Percentiles rank a stretch among this genome's conserved stretches.
phyloP scores from a whole-genome alignment of 352 stramenopile species.

The Pythium grandisporangium region DNA sequence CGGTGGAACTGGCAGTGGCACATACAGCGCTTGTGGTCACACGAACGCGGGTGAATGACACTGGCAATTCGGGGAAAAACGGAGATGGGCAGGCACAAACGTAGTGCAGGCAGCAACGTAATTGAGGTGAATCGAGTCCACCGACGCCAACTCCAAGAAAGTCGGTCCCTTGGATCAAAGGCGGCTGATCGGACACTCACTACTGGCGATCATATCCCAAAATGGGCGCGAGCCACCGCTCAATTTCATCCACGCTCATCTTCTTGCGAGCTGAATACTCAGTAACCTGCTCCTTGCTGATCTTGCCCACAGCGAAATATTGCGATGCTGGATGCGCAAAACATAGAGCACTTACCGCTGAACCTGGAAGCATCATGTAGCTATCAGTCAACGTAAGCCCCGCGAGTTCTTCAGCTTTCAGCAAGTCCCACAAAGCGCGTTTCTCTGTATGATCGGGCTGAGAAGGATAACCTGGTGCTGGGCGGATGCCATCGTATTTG shows the following conservation, averaged over 20 bases:
- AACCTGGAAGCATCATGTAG: conserved; percentile 95
- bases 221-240: conserved; percentile 94
- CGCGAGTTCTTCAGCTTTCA: conserved; percentile 91
- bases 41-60: too few species aligned
- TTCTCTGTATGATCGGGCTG: conserved; percentile 98
- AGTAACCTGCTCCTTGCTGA: conserved; percentile 95
- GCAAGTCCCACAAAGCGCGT: conserved; percentile 91
- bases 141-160: too few species aligned
- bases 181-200: too few species aligned
- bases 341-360: conserved; percentile 90
- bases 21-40: too few species aligned
- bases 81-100: too few species aligned
- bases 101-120: too few species aligned
- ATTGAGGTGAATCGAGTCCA: too few species aligned
- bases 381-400: conserved; percentile 91
- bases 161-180: too few species aligned
- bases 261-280: conserved; percentile 93
- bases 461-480: conserved; percentile 95
- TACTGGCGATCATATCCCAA: conserved; percentile 88
- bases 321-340: conserved; percentile 93
- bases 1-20: too few species aligned
- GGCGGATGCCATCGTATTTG: conserved; percentile 97
- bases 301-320: conserved; percentile 97
- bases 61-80: too few species aligned
- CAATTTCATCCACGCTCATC: conserved; percentile 78